Conservation (phyloP, 1,139 yeast species). For the Maudiozyma humilis region DNA sequence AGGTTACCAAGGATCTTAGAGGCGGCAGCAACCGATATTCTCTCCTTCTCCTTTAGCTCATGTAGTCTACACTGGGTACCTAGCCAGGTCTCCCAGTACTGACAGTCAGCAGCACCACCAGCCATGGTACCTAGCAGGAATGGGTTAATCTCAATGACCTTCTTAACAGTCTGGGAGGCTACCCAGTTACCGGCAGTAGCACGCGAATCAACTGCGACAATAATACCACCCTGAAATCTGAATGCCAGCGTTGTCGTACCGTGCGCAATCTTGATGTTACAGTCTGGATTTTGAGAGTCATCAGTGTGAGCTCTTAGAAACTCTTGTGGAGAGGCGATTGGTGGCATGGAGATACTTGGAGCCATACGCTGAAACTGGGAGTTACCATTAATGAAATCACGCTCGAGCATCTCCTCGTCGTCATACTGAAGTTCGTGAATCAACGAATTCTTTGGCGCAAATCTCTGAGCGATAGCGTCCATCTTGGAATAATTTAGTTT, state of each 20-base stretch:
- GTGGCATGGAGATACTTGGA: conserved; percentile 69
- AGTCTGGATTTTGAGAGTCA: conserved; percentile 84
- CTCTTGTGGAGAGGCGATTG: conserved; percentile 86
- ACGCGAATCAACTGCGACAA: conserved; percentile 95
- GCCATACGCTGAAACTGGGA: conserved; percentile 33
- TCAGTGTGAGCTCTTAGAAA: conserved; percentile 97
- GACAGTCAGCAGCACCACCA: conserved; percentile 99
- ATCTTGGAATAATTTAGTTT: conserved; percentile 9
- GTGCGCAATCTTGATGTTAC: conserved; percentile 92
- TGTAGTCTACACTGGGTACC: conserved; percentile 95
- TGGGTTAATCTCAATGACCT: conserved; percentile 94
- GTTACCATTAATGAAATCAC: conserved; percentile 31
- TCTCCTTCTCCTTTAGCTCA: conserved; percentile 86
- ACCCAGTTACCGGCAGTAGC: conserved; percentile 99
- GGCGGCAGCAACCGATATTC: conserved; percentile 95
- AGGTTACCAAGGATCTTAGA: conserved; percentile 85
- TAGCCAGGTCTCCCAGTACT: conserved; percentile 98
- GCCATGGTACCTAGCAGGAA: conserved; percentile 96
- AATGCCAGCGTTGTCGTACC: conserved; percentile 98
- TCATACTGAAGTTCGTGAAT: conserved; percentile 24
- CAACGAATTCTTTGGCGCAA: conserved; percentile 17
- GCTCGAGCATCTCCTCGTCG: conserved; percentile 31
- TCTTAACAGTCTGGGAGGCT: conserved; percentile 95
- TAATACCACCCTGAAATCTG: conserved; percentile 90
- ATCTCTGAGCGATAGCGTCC: conserved; percentile 30